Base-by-base conservation (phyloP, 2,329 filamentous ascomycete species). In the Venturia effusa region DNA sequence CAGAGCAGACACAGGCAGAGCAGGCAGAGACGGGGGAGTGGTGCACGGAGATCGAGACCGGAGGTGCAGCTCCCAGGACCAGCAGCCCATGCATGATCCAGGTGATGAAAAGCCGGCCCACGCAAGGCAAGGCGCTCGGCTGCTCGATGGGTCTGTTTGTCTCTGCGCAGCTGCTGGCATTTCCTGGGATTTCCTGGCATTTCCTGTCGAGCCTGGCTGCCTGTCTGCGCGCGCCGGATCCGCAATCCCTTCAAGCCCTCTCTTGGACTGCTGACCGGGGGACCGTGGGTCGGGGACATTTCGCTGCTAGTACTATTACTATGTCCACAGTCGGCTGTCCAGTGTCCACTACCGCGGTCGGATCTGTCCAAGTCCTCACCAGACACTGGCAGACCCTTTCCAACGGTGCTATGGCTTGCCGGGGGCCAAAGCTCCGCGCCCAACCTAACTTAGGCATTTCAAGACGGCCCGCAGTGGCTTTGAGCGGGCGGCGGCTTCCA, bases 1-100 rank as follows among this genome's bases (percentile, higher is more conserved):
- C 34, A 11, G 34, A 11, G 34, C 6, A 11, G 34, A 37, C n/a
- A n/a, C n/a, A 37, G 34, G 34, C 6, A 11, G 5, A 11, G 34
- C 6, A 11, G 34, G 34, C 6, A 11, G 32, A 27, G 59, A 32
- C 34, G 40, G 34, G 59, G 59, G 59, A 60, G 59, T 39, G 15
- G 59, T 34, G 61, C 61, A 63, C 61, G 61, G 61, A 63, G 61
- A 63, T 63, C 61, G 61, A 63, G 61, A 63, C 41, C 61, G 51
- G 34, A 48, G 45, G 13, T 40, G 37, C 34, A 27, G 59, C 34
- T 60, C 37, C 57, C 59, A 60, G 59, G 59, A 60, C 59, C 32
- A 43, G 59, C 59, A 40, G 59, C 4, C 59, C 37, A 40, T 60
- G 59, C 40, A 60, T 40, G 59, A 60, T 60, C 59, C 59, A 60